Conservation (phyloP, 768 basidiomycete genomes). For the Hortiboletus flavorubellus region DNA sequence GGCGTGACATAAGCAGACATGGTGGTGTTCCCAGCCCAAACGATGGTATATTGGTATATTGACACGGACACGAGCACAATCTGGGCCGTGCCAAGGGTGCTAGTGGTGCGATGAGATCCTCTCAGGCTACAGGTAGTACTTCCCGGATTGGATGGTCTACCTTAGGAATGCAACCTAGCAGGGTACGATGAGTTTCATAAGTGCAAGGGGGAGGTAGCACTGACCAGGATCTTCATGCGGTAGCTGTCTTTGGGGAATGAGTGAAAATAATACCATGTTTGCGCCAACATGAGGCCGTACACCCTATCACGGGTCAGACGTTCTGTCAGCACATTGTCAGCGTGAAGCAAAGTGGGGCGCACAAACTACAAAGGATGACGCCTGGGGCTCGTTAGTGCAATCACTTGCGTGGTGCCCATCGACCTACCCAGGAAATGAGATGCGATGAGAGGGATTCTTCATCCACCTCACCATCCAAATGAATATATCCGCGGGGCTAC, state of each 20-base stretch:
- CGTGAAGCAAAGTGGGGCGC: conserved; percentile 3
- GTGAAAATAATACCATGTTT: conserved; percentile 34
- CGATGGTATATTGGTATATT: conserved; percentile 32
- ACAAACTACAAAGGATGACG: conserved; percentile 33
- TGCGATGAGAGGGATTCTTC: conserved; percentile 26
- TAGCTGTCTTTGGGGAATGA: conserved; percentile 29
- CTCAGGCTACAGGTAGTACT: not conserved
- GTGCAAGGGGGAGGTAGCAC: not conserved
- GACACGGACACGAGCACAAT: conserved; percentile 29
- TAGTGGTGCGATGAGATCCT: conserved; percentile 8
- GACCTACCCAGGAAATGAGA: conserved; percentile 29
- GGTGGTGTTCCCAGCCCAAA: conserved; percentile 24
- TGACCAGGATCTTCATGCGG: conserved; percentile 31
- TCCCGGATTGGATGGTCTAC: conserved; percentile 2
- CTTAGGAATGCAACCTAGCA: conserved; percentile 29
- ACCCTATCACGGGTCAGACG: conserved; percentile 20
- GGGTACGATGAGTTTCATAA: not conserved
- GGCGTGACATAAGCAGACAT: conserved; percentile 27
- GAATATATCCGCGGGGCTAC: conserved; percentile 99
- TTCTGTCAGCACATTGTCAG: not conserved
- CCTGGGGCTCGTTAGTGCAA: conserved; percentile 20
- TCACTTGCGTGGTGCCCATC: too few species aligned
- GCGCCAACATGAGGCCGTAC: conserved; percentile 35
- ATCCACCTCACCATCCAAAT: conserved; percentile 96
- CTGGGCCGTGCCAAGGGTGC: conserved; percentile 28